phyloP scores from a whole-genome alignment of 2,329 filamentous ascomycete species.

The Colletotrichum falcatum region DNA sequence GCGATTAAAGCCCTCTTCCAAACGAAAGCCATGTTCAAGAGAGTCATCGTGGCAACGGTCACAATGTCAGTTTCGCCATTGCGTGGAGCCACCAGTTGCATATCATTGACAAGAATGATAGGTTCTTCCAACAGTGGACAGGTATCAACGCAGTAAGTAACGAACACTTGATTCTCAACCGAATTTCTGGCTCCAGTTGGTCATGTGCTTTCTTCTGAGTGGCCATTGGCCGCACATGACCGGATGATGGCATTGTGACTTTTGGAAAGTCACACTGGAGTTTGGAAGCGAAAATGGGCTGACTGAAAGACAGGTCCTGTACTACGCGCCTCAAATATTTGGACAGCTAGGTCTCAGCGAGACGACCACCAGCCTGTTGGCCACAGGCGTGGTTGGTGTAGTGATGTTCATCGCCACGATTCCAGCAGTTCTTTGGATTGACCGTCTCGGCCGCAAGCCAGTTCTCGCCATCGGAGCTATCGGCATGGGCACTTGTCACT shows the following conservation, averaged over 20 bases:
- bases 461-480: constrained; percentile 73
- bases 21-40: constrained; percentile 73
- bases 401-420: constrained; percentile 75
- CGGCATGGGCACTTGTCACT: constrained; percentile 76
- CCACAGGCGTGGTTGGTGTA: constrained; percentile 78
- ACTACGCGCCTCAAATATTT: constrained; percentile 80
- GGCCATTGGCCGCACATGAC: too few relatives aligned
- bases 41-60: constrained; percentile 72
- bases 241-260: background rate
- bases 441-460: constrained; percentile 72
- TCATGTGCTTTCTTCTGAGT: background rate
- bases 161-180: fast-evolving
- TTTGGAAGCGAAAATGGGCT: background rate
- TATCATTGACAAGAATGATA: background rate
- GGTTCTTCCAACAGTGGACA: constrained; percentile 47
- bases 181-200: background rate
- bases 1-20: constrained; percentile 74
- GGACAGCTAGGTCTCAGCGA: constrained; percentile 68
- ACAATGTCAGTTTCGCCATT: constrained; percentile 62
- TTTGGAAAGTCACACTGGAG: fast-evolving
- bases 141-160: constrained; percentile 64
- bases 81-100: too few relatives aligned
- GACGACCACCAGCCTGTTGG: constrained; percentile 68
- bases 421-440: constrained; percentile 74
- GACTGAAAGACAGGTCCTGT: constrained; percentile 55